Percentiles rank a stretch among this genome's conserved stretches.
These are phyloP conservation scores for Camellia sinensis DNA, from an alignment of 148 eudicot genomes.

Conservation along the genomic window DNA sequence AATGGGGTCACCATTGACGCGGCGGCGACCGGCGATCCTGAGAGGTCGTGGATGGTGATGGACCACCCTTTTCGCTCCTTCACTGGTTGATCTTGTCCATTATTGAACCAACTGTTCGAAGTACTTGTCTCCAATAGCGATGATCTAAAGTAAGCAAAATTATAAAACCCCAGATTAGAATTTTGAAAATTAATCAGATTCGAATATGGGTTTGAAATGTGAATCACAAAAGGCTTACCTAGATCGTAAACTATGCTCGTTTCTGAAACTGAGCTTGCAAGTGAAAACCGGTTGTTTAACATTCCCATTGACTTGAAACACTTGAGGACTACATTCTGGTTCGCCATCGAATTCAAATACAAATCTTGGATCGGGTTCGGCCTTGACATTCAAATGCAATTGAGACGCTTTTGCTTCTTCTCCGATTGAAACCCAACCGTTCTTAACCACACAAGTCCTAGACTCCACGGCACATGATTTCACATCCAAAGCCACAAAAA, in stretches of 20 bases:
- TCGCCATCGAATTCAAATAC: slow-evolving; percentile 83
- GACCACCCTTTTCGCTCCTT: slow-evolving; percentile 95
- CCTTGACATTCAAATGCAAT: slow-evolving; percentile 59
- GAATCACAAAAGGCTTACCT: slow-evolving; percentile 34
- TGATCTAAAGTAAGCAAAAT: slow-evolving; percentile 51
- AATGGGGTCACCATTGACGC: slow-evolving; percentile 97
- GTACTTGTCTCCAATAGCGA: slow-evolving; percentile 51
- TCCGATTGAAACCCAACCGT: slow-evolving; percentile 67
- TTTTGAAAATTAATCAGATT: neutral
- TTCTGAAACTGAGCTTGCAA: slow-evolving; percentile 77
- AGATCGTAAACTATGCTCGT: slow-evolving; percentile 49
- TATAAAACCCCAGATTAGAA: neutral
- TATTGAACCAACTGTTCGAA: slow-evolving; percentile 49
- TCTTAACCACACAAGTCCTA: slow-evolving; percentile 40
- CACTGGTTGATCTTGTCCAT: slow-evolving; percentile 24
- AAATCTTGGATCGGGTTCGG: slow-evolving; percentile 85
- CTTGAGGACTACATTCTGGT: slow-evolving; percentile 94
- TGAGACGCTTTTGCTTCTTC: slow-evolving; percentile 24
- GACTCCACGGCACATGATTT: slow-evolving; percentile 28
- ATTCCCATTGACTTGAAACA: slow-evolving; percentile 83
- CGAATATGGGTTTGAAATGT: neutral
- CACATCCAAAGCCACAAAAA: slow-evolving; percentile 50
- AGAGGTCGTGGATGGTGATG: slow-evolving; percentile 79
- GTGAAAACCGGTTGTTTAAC: slow-evolving; percentile 81
- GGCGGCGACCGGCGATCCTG: slow-evolving; percentile 81